phyloP scores from a whole-genome alignment of 2,329 filamentous ascomycete genomes.

The Setomelanomma holmii region DNA sequence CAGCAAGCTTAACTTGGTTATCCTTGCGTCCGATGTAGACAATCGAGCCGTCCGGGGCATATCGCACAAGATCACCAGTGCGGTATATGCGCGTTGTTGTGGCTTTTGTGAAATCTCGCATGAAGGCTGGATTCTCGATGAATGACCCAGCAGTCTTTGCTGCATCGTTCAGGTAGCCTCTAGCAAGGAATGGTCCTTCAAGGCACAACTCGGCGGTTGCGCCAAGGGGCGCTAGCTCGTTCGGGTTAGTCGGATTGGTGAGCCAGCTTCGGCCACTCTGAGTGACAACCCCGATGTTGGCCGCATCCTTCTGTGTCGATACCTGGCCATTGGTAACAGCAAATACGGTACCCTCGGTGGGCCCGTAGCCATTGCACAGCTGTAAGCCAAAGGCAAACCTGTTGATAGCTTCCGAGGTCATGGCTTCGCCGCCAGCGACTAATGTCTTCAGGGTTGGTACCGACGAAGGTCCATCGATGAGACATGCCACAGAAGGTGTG shows the following conservation, averaged over 20 bases:
- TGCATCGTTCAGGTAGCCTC: slow-evolving; percentile 40
- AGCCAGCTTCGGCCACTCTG: slow-evolving; percentile 38
- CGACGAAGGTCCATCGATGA: slow-evolving; percentile 35
- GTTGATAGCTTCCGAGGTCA: slow-evolving; percentile 34
- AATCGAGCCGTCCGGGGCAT: slow-evolving; percentile 36
- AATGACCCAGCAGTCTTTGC: slow-evolving; percentile 36
- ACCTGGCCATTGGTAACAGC: slow-evolving; percentile 35
- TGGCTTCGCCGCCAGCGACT: slow-evolving; percentile 35
- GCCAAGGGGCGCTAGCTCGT: slow-evolving; percentile 40
- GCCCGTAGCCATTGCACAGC: slow-evolving; percentile 39
- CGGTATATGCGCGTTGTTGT: slow-evolving; percentile 33
- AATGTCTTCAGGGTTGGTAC: slow-evolving; percentile 51
- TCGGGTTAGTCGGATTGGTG: slow-evolving; percentile 29
- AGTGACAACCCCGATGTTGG: slow-evolving; percentile 34
- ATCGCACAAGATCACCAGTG: slow-evolving; percentile 44
- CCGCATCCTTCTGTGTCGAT: slow-evolving; percentile 23
- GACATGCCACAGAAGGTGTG: slow-evolving; percentile 46
- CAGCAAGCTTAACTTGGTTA: slow-evolving; percentile 46
- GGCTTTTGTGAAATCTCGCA: slow-evolving; percentile 20
- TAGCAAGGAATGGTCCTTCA: slow-evolving; percentile 39
- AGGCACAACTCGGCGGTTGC: slow-evolving; percentile 41
- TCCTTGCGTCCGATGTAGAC: slow-evolving; percentile 41
- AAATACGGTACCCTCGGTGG: slow-evolving; percentile 38
- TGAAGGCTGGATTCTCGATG: slow-evolving; percentile 31
- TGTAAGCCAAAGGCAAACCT: slow-evolving; percentile 34